Evolutionary conservation across 257 asterid genomes (phyloP).

Genomic region (Forsythia viridissima): DNA sequence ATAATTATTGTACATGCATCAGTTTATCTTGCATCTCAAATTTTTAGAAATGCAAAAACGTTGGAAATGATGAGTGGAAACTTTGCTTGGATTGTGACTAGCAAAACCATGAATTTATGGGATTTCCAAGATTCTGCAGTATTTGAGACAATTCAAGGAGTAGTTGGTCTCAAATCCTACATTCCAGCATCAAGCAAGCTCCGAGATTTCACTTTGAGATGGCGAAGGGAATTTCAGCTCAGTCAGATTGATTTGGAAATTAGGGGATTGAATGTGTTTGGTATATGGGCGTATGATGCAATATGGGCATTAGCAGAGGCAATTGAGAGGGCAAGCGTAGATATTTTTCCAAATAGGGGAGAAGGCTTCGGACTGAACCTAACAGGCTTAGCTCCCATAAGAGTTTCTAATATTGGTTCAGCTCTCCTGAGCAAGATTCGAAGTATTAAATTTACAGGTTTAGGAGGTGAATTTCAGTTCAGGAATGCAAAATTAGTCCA

Average conservation of each 20-base stretch:
- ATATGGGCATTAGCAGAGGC: conserved; percentile 41
- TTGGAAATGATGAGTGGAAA: conserved; percentile 46
- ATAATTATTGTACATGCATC: conserved; percentile 42
- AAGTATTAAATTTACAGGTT: conserved; percentile 24
- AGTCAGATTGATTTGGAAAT: conserved; percentile 16
- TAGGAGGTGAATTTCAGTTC: conserved; percentile 32
- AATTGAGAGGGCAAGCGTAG: conserved; percentile 20
- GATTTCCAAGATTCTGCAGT: conserved; percentile 26
- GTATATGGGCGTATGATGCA: conserved; percentile 49
- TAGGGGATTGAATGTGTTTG: conserved; percentile 27
- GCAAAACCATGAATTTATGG: conserved; percentile 39
- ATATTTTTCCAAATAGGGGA: neutral
- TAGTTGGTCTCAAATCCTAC: conserved; percentile 39
- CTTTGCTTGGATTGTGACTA: conserved; percentile 48
- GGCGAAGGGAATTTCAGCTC: conserved; percentile 33
- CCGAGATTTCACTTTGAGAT: conserved; percentile 26
- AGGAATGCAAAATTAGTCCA: conserved; percentile 28
- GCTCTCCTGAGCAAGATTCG: conserved; percentile 24
- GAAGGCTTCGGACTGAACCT: conserved; percentile 2
- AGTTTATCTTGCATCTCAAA: conserved; percentile 29
- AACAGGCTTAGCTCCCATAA: conserved; percentile 8
- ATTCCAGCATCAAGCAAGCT: conserved; percentile 32
- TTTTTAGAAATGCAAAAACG: conserved; percentile 32
- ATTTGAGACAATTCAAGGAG: conserved; percentile 40
- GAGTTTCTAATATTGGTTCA: conserved; percentile 19